These are phyloP conservation scores for Candida tetrigidarum DNA, from an alignment of 1,139 yeast genomes.

Conservation along the genomic window DNA sequence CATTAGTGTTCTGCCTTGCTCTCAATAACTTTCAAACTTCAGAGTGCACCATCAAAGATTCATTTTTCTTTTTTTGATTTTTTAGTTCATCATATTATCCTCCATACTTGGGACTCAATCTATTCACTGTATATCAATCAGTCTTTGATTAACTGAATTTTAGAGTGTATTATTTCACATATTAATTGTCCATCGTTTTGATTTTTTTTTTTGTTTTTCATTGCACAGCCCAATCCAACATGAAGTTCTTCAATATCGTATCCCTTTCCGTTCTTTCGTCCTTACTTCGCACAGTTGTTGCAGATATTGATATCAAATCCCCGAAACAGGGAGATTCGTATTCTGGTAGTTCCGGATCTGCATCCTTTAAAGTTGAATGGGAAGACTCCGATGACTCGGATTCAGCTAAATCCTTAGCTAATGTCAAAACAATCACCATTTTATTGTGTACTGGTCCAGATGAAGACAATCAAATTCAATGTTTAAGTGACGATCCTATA, in stretches of 20 bases:
- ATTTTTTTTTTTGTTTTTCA: too few species aligned
- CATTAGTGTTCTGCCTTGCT: background rate
- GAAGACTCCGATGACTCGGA: constrained; percentile 41
- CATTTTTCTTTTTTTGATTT: background rate
- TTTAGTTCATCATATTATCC: background rate
- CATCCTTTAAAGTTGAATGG: constrained; percentile 61
- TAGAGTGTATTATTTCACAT: background rate
- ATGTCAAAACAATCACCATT: constrained; percentile 53
- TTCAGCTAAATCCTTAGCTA: constrained; percentile 44
- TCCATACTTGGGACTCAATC: background rate
- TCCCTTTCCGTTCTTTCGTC: constrained; percentile 8
- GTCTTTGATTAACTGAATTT: background rate
- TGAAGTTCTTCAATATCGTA: constrained; percentile 8
- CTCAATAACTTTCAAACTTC: background rate
- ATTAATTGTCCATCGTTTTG: background rate
- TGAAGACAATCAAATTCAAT: constrained; percentile 48
- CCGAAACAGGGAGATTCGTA: constrained; percentile 56
- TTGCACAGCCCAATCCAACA: constrained; percentile 1
- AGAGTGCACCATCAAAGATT: background rate
- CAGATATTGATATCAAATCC: constrained; percentile 60
- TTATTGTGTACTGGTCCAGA: constrained; percentile 65
- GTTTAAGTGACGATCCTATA: constrained; percentile 37
- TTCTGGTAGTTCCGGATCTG: constrained; percentile 53
- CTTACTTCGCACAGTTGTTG: constrained; percentile 22
- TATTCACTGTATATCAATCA: background rate